phyloP scores from a whole-genome alignment of 768 basidiomycete species.

The Hemileccinum impolitum region DNA sequence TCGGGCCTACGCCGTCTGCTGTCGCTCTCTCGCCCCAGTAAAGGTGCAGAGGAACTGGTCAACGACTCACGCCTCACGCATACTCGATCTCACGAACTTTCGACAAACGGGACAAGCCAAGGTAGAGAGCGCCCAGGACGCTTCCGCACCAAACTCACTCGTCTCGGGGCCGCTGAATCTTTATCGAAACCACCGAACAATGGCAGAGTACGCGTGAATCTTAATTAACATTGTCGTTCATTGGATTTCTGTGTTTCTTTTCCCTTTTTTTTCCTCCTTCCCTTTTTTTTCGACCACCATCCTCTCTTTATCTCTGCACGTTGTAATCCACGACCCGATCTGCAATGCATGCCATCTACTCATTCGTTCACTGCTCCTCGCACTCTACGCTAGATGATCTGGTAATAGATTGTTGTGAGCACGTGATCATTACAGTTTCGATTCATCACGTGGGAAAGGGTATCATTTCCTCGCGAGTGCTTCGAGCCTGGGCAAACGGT shows the following conservation, averaged over 20 bases:
- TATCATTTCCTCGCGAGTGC: constrained; percentile 2
- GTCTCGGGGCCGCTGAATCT: constrained; percentile 27
- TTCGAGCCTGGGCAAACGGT: constrained; percentile 2
- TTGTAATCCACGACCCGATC: constrained; percentile 24
- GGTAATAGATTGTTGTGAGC: not conserved
- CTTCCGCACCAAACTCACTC: constrained; percentile 28
- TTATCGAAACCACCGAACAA: constrained; percentile 30
- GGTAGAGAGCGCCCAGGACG: constrained; percentile 27
- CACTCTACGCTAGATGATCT: not conserved
- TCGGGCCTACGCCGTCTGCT: constrained; percentile 32
- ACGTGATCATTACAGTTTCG: constrained; percentile 17
- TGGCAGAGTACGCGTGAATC: constrained; percentile 35
- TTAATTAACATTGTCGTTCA: constrained; percentile 26
- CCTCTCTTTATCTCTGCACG: constrained; percentile 21
- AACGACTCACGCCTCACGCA: constrained; percentile 24
- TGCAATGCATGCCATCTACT: constrained; percentile 22
- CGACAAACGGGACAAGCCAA: constrained; percentile 18
- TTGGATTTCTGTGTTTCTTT: constrained; percentile 10
- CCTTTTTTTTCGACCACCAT: not conserved
- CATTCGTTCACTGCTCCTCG: constrained; percentile 7
- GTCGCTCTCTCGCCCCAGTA: constrained; percentile 31
- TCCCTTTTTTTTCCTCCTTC: not conserved
- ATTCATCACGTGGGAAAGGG: constrained; percentile 23
- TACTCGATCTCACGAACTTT: constrained; percentile 27
- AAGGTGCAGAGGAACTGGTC: constrained; percentile 28